Evolutionary conservation across 2,329 filamentous ascomycete genomes (phyloP).

Genomic region (Colletotrichum eleusines): DNA sequence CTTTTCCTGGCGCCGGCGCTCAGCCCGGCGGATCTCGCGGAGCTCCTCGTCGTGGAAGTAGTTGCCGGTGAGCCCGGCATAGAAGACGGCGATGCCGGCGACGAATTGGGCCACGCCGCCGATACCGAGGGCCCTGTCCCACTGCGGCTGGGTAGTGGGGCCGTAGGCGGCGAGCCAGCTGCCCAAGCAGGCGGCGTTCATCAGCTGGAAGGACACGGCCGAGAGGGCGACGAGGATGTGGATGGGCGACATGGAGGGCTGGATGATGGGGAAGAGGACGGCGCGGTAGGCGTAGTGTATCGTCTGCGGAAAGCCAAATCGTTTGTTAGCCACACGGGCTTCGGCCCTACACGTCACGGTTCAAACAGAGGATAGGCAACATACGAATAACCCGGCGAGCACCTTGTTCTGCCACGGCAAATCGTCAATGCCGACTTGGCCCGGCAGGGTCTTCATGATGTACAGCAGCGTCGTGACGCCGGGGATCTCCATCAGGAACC

Average conservation of each 20-base stretch:
- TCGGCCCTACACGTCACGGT: no score
- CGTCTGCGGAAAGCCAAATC: constrained; percentile 57
- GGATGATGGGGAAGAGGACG: constrained; percentile 82
- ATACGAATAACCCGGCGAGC: constrained; percentile 75
- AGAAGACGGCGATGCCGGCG: constrained; percentile 80
- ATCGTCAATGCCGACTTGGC: constrained; percentile 65
- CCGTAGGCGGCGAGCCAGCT: constrained; percentile 88
- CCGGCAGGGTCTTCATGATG: constrained; percentile 77
- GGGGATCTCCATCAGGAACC: constrained; percentile 88
- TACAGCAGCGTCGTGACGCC: constrained; percentile 85
- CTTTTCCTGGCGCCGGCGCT: constrained; percentile 69
- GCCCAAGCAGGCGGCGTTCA: constrained; percentile 83
- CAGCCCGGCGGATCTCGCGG: constrained; percentile 83
- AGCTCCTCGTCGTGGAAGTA: constrained; percentile 92
- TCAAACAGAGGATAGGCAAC: no score
- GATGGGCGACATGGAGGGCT: constrained; percentile 93
- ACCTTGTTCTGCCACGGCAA: constrained; percentile 84
- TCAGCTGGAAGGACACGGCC: constrained; percentile 80
- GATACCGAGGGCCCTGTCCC: constrained; percentile 56
- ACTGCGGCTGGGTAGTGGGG: constrained; percentile 68
- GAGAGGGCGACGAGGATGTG: constrained; percentile 74
- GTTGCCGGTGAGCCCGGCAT: constrained; percentile 81
- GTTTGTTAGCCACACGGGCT: neutral
- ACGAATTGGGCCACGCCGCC: constrained; percentile 60
- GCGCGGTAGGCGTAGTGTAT: constrained; percentile 95